These are phyloP conservation scores for Oldenlandia corymbosa DNA, from an alignment of 257 asterid genomes.

Conservation along the genomic window DNA sequence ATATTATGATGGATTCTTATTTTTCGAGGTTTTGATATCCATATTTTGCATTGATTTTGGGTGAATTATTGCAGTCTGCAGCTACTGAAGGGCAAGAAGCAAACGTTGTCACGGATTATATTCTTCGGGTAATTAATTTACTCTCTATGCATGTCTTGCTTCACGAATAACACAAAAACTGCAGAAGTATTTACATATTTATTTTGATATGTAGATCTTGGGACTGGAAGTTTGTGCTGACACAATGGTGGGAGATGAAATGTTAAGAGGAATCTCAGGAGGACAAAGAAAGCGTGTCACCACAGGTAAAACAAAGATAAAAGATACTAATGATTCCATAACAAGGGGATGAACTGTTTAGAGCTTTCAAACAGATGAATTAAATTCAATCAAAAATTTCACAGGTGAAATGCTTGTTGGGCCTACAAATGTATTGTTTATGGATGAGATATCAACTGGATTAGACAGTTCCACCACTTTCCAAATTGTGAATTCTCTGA, in stretches of 20 bases:
- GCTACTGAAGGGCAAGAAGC: slow-evolving; percentile 65
- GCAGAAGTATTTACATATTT: background rate
- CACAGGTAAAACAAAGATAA: slow-evolving; percentile 14
- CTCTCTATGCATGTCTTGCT: background rate
- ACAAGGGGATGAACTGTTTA: background rate
- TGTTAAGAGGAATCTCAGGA: slow-evolving; percentile 43
- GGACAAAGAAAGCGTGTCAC: slow-evolving; percentile 42
- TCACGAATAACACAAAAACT: background rate
- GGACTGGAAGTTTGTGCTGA: slow-evolving; percentile 42
- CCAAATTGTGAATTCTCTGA: slow-evolving; percentile 35
- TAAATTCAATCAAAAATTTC: background rate
- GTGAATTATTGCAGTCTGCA: slow-evolving; percentile 41
- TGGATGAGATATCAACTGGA: slow-evolving; percentile 46
- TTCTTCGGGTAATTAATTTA: slow-evolving; percentile 41
- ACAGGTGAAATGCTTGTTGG: slow-evolving; percentile 42
- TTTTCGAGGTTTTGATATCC: background rate
- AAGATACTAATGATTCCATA: background rate
- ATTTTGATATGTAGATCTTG: slow-evolving; percentile 24
- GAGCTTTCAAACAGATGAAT: background rate
- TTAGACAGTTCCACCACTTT: slow-evolving; percentile 40
- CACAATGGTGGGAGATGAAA: slow-evolving; percentile 40
- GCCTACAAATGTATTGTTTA: slow-evolving; percentile 32
- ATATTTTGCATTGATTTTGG: background rate
- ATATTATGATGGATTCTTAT: background rate
- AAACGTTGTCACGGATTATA: slow-evolving; percentile 53